These are phyloP conservation scores for Fusarium mexicanum DNA, from an alignment of 2,329 filamentous ascomycete species.

Conservation along the genomic window DNA sequence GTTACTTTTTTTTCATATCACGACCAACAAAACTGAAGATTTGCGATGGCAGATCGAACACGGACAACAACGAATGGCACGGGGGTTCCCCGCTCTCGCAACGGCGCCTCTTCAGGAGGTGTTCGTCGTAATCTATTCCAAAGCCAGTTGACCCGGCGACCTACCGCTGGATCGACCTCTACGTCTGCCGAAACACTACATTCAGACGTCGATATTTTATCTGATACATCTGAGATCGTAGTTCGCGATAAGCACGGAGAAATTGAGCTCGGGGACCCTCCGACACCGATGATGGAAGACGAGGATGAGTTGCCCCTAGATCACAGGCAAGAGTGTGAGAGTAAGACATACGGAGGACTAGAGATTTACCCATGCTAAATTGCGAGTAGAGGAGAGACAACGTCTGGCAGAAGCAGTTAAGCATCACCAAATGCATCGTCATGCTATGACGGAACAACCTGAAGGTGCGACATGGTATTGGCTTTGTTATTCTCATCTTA, in stretches of 20 bases:
- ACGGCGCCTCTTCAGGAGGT: conserved; percentile 33
- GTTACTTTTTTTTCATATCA: not conserved
- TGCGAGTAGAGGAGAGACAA: conserved; percentile 64
- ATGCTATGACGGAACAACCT: conserved; percentile 67
- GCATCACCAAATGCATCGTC: conserved; percentile 66
- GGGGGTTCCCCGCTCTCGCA: conserved; percentile 28
- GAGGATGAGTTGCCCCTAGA: conserved; percentile 65
- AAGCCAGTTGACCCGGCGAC: conserved; percentile 65
- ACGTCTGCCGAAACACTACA: conserved; percentile 58
- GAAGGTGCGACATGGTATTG: conserved; percentile 61
- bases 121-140: conserved; percentile 65
- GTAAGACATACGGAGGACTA: conserved; percentile 46
- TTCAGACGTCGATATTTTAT: conserved; percentile 58
- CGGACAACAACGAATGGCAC: conserved; percentile 33
- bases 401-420: conserved; percentile 69
- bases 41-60: conserved; percentile 39
- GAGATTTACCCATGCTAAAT: not conserved
- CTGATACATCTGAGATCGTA: conserved; percentile 65
- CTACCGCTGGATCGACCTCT: conserved; percentile 55
- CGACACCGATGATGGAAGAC: conserved; percentile 62
- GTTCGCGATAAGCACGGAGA: conserved; percentile 71
- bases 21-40: not conserved
- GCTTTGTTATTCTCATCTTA: not conserved
- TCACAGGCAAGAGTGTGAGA: conserved; percentile 66
- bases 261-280: conserved; percentile 67